Evolutionary conservation across 2,329 filamentous ascomycete species (phyloP).

Genomic region (Claviceps humidiphila): DNA sequence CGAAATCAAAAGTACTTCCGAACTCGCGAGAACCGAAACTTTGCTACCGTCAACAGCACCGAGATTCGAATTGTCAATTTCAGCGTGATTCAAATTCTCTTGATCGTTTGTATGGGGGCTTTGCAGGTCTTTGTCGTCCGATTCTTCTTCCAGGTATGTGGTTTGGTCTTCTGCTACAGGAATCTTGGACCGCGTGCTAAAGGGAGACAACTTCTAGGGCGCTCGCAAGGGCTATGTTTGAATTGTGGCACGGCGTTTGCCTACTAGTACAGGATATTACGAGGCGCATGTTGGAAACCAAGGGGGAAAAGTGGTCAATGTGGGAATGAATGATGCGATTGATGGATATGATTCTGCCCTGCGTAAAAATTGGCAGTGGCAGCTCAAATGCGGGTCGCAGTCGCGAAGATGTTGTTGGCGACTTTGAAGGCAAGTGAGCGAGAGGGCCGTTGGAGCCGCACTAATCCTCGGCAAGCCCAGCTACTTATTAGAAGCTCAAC

Average conservation of each 20-base stretch:
- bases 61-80: constrained; percentile 96
- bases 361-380: constrained; percentile 6
- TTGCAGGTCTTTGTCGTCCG: constrained; percentile 94
- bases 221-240: constrained; percentile 58
- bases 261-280: constrained; percentile 15
- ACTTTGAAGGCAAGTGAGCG: not conserved
- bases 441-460: not conserved
- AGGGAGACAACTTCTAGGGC: constrained; percentile 27
- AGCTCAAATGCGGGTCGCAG: not conserved
- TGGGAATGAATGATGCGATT: constrained; percentile 6
- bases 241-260: constrained; percentile 14
- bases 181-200: constrained; percentile 6
- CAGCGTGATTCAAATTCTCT: constrained; percentile 77
- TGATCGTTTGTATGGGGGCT: constrained; percentile 91
- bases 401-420: not conserved
- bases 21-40: constrained; percentile 96
- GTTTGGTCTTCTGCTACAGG: not conserved
- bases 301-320: constrained; percentile 11
- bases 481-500: not conserved
- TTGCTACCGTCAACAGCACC: constrained; percentile 92
- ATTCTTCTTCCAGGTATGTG: constrained; percentile 86
- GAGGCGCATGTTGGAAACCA: constrained; percentile 15
- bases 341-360: constrained; percentile 12
- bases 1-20: constrained; percentile 99
- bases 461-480: not conserved